Evolutionary conservation across 2,329 filamentous ascomycete species (phyloP).

Genomic region (Verticillium nonalfalfae): DNA sequence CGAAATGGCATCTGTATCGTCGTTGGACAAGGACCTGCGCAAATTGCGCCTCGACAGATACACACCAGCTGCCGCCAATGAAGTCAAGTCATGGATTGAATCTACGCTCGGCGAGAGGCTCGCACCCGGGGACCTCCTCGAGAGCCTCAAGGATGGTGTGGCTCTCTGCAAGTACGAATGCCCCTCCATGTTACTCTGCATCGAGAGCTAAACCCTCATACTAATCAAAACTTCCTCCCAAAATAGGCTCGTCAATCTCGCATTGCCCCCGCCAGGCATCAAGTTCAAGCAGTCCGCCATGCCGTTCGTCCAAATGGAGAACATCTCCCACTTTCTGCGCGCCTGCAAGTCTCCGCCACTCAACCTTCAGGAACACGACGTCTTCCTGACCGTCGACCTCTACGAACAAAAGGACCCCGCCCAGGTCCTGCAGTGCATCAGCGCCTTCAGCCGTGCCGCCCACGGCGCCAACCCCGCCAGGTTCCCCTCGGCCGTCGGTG

Average conservation of each 20-base stretch:
- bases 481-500: constrained; percentile 67
- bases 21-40: constrained; percentile 91
- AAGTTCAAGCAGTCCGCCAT: constrained; percentile 88
- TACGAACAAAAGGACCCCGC: constrained; percentile 94
- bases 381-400: constrained; percentile 94
- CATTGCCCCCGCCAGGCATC: constrained; percentile 67
- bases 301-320: constrained; percentile 99
- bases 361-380: constrained; percentile 85
- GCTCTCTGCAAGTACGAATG: constrained; percentile 77
- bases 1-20: constrained; percentile 85
- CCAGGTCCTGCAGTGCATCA: constrained; percentile 88
- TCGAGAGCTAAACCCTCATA: constrained; percentile 1
- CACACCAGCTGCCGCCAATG: constrained; percentile 82
- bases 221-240: constrained; percentile 11
- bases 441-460: constrained; percentile 85
- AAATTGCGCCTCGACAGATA: constrained; percentile 89
- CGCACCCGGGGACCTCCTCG: constrained; percentile 69
- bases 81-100: constrained; percentile 83
- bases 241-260: constrained; percentile 72
- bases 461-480: constrained; percentile 64
- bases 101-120: constrained; percentile 68
- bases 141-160: constrained; percentile 83
- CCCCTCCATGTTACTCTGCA: too few species aligned
- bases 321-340: constrained; percentile 91
- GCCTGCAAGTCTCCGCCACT: constrained; percentile 82